These are phyloP conservation scores for Septoria petroselini DNA, from an alignment of 2,329 filamentous ascomycete species.

Conservation along the genomic window DNA sequence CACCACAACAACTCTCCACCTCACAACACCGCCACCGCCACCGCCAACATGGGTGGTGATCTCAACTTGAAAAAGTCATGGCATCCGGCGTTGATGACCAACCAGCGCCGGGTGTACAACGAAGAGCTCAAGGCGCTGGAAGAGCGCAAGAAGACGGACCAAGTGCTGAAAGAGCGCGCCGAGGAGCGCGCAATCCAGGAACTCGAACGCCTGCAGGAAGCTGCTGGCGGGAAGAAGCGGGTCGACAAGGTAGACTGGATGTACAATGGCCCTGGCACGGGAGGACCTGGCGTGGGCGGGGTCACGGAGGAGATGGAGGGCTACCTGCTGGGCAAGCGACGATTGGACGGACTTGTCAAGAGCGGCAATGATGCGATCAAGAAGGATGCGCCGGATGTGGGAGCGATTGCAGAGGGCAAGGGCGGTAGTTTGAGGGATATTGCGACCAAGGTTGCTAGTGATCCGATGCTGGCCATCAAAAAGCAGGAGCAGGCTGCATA, in stretches of 20 bases:
- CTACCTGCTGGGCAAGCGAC: constrained; percentile 85
- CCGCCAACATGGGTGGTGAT: constrained; percentile 80
- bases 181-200: constrained; percentile 93
- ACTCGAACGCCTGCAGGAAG: constrained; percentile 83
- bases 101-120: constrained; percentile 85
- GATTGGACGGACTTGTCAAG: constrained; percentile 83
- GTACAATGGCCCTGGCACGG: constrained; percentile 82
- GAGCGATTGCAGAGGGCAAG: constrained; percentile 58
- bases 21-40: constrained; percentile 6
- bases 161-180: constrained; percentile 86
- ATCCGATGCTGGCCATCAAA: constrained; percentile 91
- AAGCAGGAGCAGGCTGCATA: constrained; percentile 63
- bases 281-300: constrained; percentile 65
- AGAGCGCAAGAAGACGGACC: constrained; percentile 90
- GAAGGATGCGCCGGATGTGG: constrained; percentile 56
- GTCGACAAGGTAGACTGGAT: constrained; percentile 93
- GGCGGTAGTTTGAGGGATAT: constrained; percentile 76
- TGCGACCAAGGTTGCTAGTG: constrained; percentile 80
- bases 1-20: constrained; percentile 2
- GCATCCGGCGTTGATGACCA: constrained; percentile 86
- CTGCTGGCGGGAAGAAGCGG: constrained; percentile 76
- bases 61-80: constrained; percentile 90
- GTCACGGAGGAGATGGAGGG: constrained; percentile 83
- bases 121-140: constrained; percentile 90
- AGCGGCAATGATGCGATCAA: constrained; percentile 77